Percentiles rank a stretch among this genome's conserved stretches.
These are phyloP conservation scores for Lycium ferocissimum DNA, from an alignment of 257 asterid species.

Conservation along the genomic window DNA sequence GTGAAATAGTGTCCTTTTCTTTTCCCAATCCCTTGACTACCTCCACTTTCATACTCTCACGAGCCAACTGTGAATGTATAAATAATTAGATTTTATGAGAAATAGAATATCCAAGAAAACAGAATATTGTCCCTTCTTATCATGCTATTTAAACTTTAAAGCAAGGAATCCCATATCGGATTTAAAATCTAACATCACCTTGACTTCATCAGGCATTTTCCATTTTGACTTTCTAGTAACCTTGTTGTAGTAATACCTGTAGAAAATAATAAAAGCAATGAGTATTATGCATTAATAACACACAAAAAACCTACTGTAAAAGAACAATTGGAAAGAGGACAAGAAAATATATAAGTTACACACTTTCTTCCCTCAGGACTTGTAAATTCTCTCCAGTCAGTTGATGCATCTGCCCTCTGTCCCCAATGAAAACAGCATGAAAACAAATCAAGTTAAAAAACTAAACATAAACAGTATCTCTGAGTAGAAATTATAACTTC, in stretches of 20 bases:
- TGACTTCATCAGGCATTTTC: conserved; percentile 86
- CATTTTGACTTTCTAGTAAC: conserved; percentile 75
- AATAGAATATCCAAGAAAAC: conserved; percentile 32
- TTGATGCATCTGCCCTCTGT: conserved; percentile 96
- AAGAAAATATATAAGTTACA: conserved; percentile 31
- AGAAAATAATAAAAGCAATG: conserved; percentile 30
- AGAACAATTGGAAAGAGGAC: conserved; percentile 9
- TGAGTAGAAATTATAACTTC: conserved; percentile 15
- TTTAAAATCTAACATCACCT: conserved; percentile 58
- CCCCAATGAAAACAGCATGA: conserved; percentile 41
- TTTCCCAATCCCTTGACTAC: conserved; percentile 48
- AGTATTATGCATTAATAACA: conserved; percentile 26
- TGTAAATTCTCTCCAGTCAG: conserved; percentile 90
- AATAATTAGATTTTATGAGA: conserved; percentile 26
- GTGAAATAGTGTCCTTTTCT: conserved; percentile 44
- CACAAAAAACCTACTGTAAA: background rate
- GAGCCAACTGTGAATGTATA: conserved; percentile 64
- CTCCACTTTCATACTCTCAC: conserved; percentile 53
- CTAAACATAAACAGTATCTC: background rate
- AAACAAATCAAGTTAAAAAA: conserved; percentile 7
- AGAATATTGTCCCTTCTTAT: background rate
- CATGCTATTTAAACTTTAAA: background rate
- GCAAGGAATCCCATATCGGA: conserved; percentile 28
- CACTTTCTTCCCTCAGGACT: conserved; percentile 84
- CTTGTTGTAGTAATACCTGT: conserved; percentile 78